Percentiles rank a stretch among this genome's conserved stretches.
These are phyloP conservation scores for Selaginella tamariscina DNA, from an alignment of 75 land plant species.

Conservation along the genomic window DNA sequence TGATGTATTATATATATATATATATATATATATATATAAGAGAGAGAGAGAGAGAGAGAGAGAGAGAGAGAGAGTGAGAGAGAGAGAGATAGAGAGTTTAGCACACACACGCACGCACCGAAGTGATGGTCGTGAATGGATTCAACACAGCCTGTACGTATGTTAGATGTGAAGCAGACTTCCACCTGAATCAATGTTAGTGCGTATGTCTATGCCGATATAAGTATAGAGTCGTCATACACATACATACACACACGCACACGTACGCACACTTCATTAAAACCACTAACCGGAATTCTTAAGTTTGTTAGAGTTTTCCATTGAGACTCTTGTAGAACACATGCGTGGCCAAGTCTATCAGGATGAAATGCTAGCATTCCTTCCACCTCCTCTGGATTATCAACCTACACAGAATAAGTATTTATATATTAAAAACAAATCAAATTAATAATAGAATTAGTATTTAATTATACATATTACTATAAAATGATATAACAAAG, in stretches of 20 bases:
- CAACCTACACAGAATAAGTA: conserved; percentile 64
- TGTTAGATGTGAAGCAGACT: conserved; percentile 90
- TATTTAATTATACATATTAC: too few species aligned
- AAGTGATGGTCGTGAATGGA: conserved; percentile 73
- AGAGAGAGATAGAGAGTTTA: too few species aligned
- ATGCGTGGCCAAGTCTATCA: conserved; percentile 81
- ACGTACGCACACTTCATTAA: too few species aligned
- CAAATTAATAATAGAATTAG: too few species aligned
- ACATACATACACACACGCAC: too few species aligned
- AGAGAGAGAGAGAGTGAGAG: conserved; percentile 8
- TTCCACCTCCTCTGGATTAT: conserved; percentile 58
- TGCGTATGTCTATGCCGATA: too few species aligned
- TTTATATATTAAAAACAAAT: too few species aligned
- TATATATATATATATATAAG: conserved; percentile 6
- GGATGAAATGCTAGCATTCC: conserved; percentile 72
- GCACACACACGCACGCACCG: conserved; percentile 30
- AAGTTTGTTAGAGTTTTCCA: conserved; percentile 50
- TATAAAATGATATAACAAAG: too few species aligned
- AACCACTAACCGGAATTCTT: conserved; percentile 60
- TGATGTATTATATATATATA: neutral
- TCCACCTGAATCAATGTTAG: conserved; percentile 70
- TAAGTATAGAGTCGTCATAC: neutral
- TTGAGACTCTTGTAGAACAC: conserved; percentile 54
- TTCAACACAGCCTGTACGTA: conserved; percentile 43
- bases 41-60: conserved; percentile 11